These are phyloP conservation scores for Trichoderma atroviride DNA, from an alignment of 2,329 filamentous ascomycete genomes.

Conservation along the genomic window DNA sequence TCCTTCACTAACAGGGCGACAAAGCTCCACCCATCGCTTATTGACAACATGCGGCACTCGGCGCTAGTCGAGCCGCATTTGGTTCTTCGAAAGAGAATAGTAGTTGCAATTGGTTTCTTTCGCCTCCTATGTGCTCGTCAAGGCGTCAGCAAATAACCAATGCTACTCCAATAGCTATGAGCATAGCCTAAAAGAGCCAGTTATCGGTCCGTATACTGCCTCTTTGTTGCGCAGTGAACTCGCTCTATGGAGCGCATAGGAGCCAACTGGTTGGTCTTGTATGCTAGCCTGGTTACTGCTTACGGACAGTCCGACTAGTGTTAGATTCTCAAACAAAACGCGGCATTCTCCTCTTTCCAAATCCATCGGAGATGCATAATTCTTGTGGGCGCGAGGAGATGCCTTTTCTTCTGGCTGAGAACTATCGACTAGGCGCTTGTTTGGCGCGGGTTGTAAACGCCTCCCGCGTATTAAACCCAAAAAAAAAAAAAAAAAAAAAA, in stretches of 20 bases:
- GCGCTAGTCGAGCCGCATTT: not conserved
- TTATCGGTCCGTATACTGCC: constrained; percentile 2
- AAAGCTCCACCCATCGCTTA: not conserved
- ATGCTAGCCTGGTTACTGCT: not conserved
- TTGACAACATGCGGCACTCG: constrained; percentile 4
- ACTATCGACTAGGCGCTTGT: not conserved
- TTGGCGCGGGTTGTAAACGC: not conserved
- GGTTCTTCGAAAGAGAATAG: not conserved
- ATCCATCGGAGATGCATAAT: not conserved
- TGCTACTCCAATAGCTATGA: not conserved
- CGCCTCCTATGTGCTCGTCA: not conserved
- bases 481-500: constrained; percentile 20
- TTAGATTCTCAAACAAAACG: not conserved
- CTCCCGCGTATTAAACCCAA: not conserved
- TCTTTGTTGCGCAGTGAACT: not conserved
- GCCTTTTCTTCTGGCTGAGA: not conserved
- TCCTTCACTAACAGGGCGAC: constrained; percentile 17
- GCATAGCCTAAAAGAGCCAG: not conserved
- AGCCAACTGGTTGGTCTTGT: not conserved
- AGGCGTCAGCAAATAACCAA: not conserved
- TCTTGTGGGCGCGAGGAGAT: not conserved
- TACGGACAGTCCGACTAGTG: not conserved
- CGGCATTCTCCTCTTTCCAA: not conserved
- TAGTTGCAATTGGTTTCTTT: not conserved
- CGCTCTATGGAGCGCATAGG: not conserved